Percentiles rank a stretch among this genome's conserved stretches.
Conservation (phyloP, 1,139 yeast genomes). For the Sugiyamaella grinbergsii region DNA sequence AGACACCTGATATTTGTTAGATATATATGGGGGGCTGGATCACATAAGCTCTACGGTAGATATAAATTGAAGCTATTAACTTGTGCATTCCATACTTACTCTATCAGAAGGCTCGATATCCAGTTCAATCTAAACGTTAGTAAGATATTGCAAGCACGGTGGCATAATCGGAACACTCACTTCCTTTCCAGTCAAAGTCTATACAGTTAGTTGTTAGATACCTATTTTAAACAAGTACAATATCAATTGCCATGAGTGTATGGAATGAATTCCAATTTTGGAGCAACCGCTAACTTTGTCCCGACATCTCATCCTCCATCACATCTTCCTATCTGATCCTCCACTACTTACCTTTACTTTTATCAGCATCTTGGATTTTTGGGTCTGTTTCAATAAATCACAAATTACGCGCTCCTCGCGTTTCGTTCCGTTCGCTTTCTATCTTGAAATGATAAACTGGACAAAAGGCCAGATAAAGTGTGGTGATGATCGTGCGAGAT, state of each 20-base stretch:
- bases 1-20: constrained; percentile 47
- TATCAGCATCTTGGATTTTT: constrained; percentile 53
- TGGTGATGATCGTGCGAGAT: no score
- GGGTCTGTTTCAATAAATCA: no score
- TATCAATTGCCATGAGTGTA: no score
- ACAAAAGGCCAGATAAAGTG: no score
- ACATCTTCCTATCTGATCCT: no score
- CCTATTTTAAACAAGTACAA: no score
- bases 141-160: not conserved
- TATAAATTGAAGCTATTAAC: not conserved
- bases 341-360: constrained; percentile 62
- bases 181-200: constrained; percentile 57
- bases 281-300: no score
- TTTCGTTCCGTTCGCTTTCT: no score
- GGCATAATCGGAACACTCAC: constrained; percentile 39
- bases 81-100: constrained; percentile 41
- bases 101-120: constrained; percentile 77
- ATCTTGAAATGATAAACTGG: no score
- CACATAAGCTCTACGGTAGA: no score
- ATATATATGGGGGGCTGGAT: not conserved
- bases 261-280: no score
- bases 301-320: not conserved
- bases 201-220: constrained; percentile 18
- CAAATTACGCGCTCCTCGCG: no score
- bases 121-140: constrained; percentile 58